phyloP scores from a whole-genome alignment of 352 stramenopile genomes.

The Phytopythium montanum region DNA sequence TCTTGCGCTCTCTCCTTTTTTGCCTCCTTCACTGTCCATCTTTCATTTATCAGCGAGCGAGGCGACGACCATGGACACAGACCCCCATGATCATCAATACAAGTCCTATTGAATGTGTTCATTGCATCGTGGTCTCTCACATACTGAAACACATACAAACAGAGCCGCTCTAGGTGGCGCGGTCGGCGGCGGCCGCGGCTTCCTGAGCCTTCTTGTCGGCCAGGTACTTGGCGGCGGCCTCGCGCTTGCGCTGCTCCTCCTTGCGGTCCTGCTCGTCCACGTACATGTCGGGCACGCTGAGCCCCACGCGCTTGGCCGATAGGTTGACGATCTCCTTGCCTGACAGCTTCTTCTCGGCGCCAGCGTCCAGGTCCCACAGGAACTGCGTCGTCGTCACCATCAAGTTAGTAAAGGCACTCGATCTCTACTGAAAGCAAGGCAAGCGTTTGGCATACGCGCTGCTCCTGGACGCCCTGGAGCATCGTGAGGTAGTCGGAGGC shows the following conservation, averaged over 20 bases:
- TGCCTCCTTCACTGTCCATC: conserved; percentile 18
- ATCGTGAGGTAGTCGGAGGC: conserved; percentile 70
- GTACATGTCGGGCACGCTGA: conserved; percentile 77
- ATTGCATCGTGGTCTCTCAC: neutral
- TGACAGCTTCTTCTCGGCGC: conserved; percentile 61
- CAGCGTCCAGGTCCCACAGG: conserved; percentile 72
- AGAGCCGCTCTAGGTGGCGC: neutral
- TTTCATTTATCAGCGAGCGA: conserved; percentile 10
- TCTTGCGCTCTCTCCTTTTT: conserved; percentile 16
- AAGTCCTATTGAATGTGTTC: conserved; percentile 17
- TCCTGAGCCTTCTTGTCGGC: conserved; percentile 49
- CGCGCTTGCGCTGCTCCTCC: conserved; percentile 43
- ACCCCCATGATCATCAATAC: conserved; percentile 22
- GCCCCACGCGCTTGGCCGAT: conserved; percentile 69
- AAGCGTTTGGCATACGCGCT: conserved; percentile 43
- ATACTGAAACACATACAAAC: neutral
- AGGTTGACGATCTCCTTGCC: conserved; percentile 72
- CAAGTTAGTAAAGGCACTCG: no score
- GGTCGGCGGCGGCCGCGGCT: conserved; percentile 1
- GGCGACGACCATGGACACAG: neutral
- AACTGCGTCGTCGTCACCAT: conserved; percentile 23
- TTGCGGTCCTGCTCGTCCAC: conserved; percentile 16
- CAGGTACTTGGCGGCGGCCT: conserved; percentile 51
- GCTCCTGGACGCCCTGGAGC: conserved; percentile 63
- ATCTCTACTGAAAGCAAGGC: no score